Conservation (phyloP, 1,139 yeast species). For the Blastobotrys indianensis region DNA sequence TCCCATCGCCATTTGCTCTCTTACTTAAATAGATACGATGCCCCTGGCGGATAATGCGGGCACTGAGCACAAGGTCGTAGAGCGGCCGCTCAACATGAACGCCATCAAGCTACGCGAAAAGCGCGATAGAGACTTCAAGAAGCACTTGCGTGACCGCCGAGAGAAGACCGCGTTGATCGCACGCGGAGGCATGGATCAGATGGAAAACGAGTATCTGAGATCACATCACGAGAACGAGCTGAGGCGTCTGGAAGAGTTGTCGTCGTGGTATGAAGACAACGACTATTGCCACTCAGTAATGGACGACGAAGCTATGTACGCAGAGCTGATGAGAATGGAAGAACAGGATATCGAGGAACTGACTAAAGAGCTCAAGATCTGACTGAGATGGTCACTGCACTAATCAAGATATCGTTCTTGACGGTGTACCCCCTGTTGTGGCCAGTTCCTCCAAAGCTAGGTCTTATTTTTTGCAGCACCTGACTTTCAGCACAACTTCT, state of each 20-base stretch:
- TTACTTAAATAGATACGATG: conserved; percentile 1
- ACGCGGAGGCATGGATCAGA: conserved; percentile 19
- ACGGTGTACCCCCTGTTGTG: no score
- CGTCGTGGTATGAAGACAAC: conserved; percentile 8
- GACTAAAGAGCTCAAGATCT: neutral
- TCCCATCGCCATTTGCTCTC: no score
- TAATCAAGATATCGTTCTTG: no score
- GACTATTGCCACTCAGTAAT: conserved; percentile 12
- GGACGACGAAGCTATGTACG: conserved; percentile 18
- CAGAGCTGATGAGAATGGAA: conserved; percentile 17
- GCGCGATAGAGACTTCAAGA: conserved; percentile 10
- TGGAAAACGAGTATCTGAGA: conserved; percentile 16
- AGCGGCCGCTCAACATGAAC: conserved; percentile 3
- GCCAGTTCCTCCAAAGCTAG: no score
- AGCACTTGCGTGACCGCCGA: conserved; percentile 15
- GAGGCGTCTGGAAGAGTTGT: conserved; percentile 11
- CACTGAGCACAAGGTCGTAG: conserved; percentile 1
- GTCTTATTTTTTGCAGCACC: no score
- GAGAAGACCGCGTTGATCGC: conserved; percentile 15
- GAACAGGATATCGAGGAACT: conserved; percentile 18
- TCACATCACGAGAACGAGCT: conserved; percentile 20
- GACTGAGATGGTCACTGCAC: neutral
- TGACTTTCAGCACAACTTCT: no score
- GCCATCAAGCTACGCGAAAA: conserved; percentile 9
- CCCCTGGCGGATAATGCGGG: conserved; percentile 9